Evolutionary conservation across 192 early-diverging fungal species (phyloP), one percentile per base, ranked within the genome.

Genomic region (Mortierella antarctica): DNA sequence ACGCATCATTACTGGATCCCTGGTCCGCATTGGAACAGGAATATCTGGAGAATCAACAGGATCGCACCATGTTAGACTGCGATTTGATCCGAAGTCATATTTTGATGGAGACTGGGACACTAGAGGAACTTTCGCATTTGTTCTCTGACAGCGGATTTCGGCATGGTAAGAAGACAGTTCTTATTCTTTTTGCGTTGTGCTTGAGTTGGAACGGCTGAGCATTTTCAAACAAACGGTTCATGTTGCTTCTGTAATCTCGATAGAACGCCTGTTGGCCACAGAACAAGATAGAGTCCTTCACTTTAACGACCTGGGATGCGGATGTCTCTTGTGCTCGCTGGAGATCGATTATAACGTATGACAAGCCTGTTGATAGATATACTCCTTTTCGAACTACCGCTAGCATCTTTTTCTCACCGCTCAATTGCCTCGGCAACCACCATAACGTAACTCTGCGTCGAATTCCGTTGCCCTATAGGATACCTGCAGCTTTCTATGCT

Each of bases 301-400:
- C 0, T 70, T 67, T 21, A 65, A 60, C 7, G 59, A 80, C 31
- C 13, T 10, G 1, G 17, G 23, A 8, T 55, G 60, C 7, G 15
- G 17, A 4, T 80, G 77, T 12, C 15, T 67, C 8, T 14, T 72
- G 6, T 78, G 74, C 49, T 57, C 15, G 7, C 59, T 49, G 17
- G 42, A 9, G 14, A 78, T 78, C n/a, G 51, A 78, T 31, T 78
- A 70, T 31, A 63, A 57, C 17, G 74, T 78, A n/a, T n/a, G n/a
- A n/a, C n/a, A n/a, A n/a, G n/a, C n/a, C n/a, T n/a, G n/a, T n/a
- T n/a, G n/a, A n/a, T n/a, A n/a, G n/a, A n/a, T n/a, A n/a, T n/a
- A n/a, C n/a, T n/a, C n/a, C n/a, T n/a, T n/a, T n/a, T n/a, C n/a
- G n/a, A n/a, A n/a, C n/a, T n/a, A n/a, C 18, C 23, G 13, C 11